Base-by-base conservation (phyloP, 352 stramenopile genomes). In the Phytophthora crassamura region DNA sequence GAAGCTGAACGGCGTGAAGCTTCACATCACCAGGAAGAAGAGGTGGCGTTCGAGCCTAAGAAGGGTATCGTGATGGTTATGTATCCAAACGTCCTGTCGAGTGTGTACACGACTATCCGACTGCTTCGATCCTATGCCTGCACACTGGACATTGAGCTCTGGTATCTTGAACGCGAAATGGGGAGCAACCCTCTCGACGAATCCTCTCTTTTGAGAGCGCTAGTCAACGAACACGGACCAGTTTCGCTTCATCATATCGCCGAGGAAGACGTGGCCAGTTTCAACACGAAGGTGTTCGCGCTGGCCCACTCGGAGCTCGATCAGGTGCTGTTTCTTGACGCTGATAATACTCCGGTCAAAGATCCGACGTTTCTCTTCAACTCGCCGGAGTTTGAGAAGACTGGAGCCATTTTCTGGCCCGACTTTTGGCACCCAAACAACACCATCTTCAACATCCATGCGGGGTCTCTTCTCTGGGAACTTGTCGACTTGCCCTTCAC, bases 351-450 rank as follows among this genome's bases (percentile, higher is more conserved):
- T 28, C 74, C 74, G 0, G 66, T 64, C 32, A 59, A 36, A 18
- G 73, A 84, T 32, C 75, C 75, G 38, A 81, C 55, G 14, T 81
- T 73, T 33, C 36, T 86, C 14, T 86, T 86, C 69, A 43, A 57
- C 3, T 42, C 42, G 1, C 42, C 38, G 0, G 69, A 75, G 45
- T 86, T 79, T 36, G 35, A 41, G 12, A 35, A 49, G 12, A 67
- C 48, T 0, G 75, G 78, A 9, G 72, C 81, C 16, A 30, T 87
- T 8, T 88, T 90, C 41, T 90, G 79, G 74, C 77, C 75, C 2
- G 80, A 87, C 32, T 84, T 84, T 49, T 89, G 72, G 75, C 77
- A 87, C 32, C 72, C 75, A 16, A 48, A 9, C 41, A 66, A 82
- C 52, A 77, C 74, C 8, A 82, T 84, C 32, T 84, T 86, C 54